phyloP scores from a whole-genome alignment of 139 green algal genomes.

The Medakamo hakoo region DNA sequence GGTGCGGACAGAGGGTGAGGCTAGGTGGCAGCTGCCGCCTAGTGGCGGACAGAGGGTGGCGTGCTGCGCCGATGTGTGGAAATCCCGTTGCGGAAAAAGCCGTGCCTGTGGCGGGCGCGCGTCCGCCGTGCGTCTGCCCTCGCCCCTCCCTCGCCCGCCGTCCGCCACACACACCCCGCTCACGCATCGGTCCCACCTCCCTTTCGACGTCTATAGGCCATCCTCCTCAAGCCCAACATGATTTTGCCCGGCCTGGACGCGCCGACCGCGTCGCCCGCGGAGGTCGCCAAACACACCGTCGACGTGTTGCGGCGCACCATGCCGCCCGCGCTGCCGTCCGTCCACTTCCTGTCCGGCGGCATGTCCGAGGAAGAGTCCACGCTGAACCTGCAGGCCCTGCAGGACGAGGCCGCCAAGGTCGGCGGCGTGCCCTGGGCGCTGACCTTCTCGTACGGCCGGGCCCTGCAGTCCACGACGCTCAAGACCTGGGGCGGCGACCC shows the following conservation, averaged over 20 bases:
- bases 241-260: constrained; percentile 49
- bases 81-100: too few relatives aligned
- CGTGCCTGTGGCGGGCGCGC: too few relatives aligned
- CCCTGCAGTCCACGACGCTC: constrained; percentile 44
- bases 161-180: too few relatives aligned
- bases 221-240: constrained; percentile 94
- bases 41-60: too few relatives aligned
- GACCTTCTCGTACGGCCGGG: constrained; percentile 79
- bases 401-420: constrained; percentile 30
- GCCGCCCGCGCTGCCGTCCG: constrained; percentile 23
- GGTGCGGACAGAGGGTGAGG: too few relatives aligned
- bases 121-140: too few relatives aligned
- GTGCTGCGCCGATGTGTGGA: too few relatives aligned
- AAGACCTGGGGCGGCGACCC: constrained; percentile 38
- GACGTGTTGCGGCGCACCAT: constrained; percentile 31
- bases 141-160: too few relatives aligned
- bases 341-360: constrained; percentile 36
- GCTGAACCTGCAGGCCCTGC: constrained; percentile 62
- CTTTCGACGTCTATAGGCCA: too few relatives aligned
- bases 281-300: constrained; percentile 67
- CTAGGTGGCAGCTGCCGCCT: too few relatives aligned
- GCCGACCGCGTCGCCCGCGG: constrained; percentile 23
- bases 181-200: too few relatives aligned
- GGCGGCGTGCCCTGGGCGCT: constrained; percentile 72
- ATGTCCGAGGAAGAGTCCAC: constrained; percentile 74